phyloP scores from a whole-genome alignment of 305 asterid genomes.

The Salvia sclarea region DNA sequence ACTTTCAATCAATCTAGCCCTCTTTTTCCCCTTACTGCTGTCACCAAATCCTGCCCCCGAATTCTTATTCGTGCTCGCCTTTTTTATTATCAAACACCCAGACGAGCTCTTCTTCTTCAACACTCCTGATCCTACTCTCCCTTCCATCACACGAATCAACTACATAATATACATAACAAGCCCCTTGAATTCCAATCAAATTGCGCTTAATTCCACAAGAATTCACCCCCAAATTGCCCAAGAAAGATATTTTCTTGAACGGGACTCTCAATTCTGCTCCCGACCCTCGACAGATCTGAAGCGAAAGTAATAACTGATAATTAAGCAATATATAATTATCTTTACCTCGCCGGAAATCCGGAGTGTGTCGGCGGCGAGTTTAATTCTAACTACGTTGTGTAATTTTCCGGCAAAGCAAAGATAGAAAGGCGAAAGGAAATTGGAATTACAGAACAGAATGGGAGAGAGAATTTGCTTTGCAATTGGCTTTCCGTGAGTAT shows the following conservation, averaged over 20 bases:
- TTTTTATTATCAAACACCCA: constrained; percentile 84
- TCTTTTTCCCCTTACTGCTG: constrained; percentile 50
- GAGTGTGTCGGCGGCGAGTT: constrained; percentile 25
- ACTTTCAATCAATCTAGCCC: constrained; percentile 51
- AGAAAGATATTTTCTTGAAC: constrained; percentile 21
- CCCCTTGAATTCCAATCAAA: constrained; percentile 36
- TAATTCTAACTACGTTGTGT: constrained; percentile 31
- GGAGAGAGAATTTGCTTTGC: constrained; percentile 2
- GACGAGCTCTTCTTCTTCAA: constrained; percentile 85
- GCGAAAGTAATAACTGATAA: constrained; percentile 31
- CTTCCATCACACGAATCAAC: constrained; percentile 60
- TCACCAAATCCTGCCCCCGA: constrained; percentile 39
- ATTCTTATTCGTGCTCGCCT: constrained; percentile 46
- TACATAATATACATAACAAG: constrained; percentile 36
- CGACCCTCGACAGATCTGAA: constrained; percentile 60
- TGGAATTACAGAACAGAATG: not conserved
- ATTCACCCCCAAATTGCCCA: constrained; percentile 26
- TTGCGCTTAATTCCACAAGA: constrained; percentile 33
- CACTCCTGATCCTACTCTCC: constrained; percentile 72
- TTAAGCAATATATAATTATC: constrained; percentile 30
- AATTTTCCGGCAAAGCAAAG: constrained; percentile 36
- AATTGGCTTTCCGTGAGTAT: not conserved
- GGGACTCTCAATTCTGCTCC: constrained; percentile 30
- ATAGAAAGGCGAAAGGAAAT: not conserved
- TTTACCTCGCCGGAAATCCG: constrained; percentile 41